These are phyloP conservation scores for Eucalyptus virginea DNA, from an alignment of 345 rosid species.

Conservation along the genomic window DNA sequence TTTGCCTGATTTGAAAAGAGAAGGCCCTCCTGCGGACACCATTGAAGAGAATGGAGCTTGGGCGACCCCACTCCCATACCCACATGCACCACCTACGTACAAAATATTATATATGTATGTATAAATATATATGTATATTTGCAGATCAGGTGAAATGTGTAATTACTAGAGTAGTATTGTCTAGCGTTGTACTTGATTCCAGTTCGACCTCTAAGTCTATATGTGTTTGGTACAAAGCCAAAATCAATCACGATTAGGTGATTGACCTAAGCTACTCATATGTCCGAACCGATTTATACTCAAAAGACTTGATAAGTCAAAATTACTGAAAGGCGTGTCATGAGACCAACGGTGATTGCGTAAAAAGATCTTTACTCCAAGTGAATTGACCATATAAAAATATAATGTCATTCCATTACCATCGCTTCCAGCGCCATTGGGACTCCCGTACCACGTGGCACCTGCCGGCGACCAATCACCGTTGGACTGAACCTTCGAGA, in stretches of 20 bases:
- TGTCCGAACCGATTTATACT: background rate
- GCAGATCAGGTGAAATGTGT: background rate
- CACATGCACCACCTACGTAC: slow-evolving; percentile 68
- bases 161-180: background rate
- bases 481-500: too few relatives aligned
- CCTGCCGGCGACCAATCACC: slow-evolving; percentile 7
- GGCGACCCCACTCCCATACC: slow-evolving; percentile 25
- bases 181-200: background rate
- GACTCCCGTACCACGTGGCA: slow-evolving; percentile 58
- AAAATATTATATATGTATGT: too few relatives aligned
- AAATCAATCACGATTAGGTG: background rate
- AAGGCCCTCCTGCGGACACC: slow-evolving; percentile 51
- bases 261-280: background rate
- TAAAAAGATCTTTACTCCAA: background rate
- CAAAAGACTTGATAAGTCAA: background rate
- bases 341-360: background rate
- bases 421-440: slow-evolving; percentile 34
- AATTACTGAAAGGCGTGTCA: background rate
- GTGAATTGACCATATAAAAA: background rate
- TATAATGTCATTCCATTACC: slow-evolving; percentile 8
- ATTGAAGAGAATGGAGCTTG: slow-evolving; percentile 25
- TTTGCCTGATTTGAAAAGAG: slow-evolving; percentile 30
- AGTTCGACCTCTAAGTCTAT: background rate
- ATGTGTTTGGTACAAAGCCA: background rate
- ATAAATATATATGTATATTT: background rate